phyloP scores from a whole-genome alignment of 2,329 filamentous ascomycete species.

The Fusarium brachygibbosum region DNA sequence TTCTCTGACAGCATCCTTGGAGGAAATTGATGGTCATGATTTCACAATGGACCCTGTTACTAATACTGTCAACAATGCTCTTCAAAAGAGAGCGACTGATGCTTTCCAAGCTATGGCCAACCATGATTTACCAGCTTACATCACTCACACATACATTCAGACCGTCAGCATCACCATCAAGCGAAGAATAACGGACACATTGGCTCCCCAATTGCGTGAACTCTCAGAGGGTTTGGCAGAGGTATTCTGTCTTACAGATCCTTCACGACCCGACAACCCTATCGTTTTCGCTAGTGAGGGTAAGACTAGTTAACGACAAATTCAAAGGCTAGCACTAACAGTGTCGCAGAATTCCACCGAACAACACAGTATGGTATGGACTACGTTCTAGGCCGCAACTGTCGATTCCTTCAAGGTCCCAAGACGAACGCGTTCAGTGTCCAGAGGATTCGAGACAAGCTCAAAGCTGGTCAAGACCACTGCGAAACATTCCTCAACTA shows the following conservation, averaged over 20 bases:
- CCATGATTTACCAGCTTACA: slow-evolving; percentile 79
- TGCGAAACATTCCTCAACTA: slow-evolving; percentile 84
- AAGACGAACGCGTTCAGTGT: slow-evolving; percentile 75
- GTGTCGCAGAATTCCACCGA: slow-evolving; percentile 73
- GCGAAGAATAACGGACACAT: slow-evolving; percentile 74
- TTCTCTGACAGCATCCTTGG: slow-evolving; percentile 72
- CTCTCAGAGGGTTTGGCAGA: slow-evolving; percentile 82
- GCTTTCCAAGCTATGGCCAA: slow-evolving; percentile 74
- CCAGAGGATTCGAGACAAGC: slow-evolving; percentile 71
- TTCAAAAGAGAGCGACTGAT: slow-evolving; percentile 73
- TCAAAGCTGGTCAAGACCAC: slow-evolving; percentile 74
- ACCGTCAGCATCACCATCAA: slow-evolving; percentile 78
- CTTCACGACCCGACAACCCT: slow-evolving; percentile 78
- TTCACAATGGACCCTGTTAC: slow-evolving; percentile 66
- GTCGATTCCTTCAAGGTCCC: slow-evolving; percentile 82
- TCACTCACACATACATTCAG: slow-evolving; percentile 76
- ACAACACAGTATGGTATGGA: slow-evolving; percentile 81
- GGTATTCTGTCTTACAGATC: slow-evolving; percentile 82
- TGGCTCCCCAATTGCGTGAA: slow-evolving; percentile 73
- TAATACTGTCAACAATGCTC: slow-evolving; percentile 67
- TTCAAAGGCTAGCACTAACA: not conserved
- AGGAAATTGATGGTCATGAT: slow-evolving; percentile 66
- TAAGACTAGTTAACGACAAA: slow-evolving; percentile 49
- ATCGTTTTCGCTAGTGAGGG: slow-evolving; percentile 83
- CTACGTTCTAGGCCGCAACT: slow-evolving; percentile 81